Evolutionary conservation across 805 yeast genomes (phyloP), one percentile per base, ranked within the genome.

Genomic region (Tetrapisispora iriomotensis): DNA sequence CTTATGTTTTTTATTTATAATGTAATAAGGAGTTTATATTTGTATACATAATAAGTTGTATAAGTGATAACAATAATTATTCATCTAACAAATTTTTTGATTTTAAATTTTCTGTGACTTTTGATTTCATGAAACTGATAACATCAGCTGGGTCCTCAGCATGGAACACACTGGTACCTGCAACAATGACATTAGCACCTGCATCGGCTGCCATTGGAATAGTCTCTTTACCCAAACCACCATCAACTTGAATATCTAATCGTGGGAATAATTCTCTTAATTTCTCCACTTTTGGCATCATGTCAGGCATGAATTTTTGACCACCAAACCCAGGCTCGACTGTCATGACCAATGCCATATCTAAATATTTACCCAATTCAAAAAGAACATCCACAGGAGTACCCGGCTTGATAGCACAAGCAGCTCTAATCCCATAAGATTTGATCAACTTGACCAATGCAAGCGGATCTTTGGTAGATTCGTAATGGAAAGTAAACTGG

Each of bases 321-420:
- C 98, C 98, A 18, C 98, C 98, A 60, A 92, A 90, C 0, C 98
- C 98, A 12, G 98, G 98, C 66, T 92, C 98, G 26, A 92, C 97
- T 2, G 98, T 92, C 97, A 90, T 92, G 31, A 92, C 81, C 42
- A 92, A 70, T n/a, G 85, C 88, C 96, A 90, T 85, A 61, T 92
- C 97, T 49, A 90, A 69, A 41, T 74, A 67, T 35, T 79, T 80
- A 20, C 80, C 90, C 44, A 84, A 65, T 22, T 84, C 88, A 52
- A 69, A 78, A 31, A 88, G 71, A 3, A 75, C 94, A 42, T 82
- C 92, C 18, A 84, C 92, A 0, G 88, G 76, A 1, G 98, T 92
- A 30, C 81, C 83, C 41, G 98, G 98, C 63, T 90, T 90, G 51
- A 92, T 71, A 7, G 97, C 95, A 64, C 94, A 80, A 0, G 94